A percentile compares a stretch with the other conserved stretches of the same genome.
Evolutionary conservation across 1,284 basidiomycete genomes (phyloP).

Genomic region (Apiotrichum domesticum): DNA sequence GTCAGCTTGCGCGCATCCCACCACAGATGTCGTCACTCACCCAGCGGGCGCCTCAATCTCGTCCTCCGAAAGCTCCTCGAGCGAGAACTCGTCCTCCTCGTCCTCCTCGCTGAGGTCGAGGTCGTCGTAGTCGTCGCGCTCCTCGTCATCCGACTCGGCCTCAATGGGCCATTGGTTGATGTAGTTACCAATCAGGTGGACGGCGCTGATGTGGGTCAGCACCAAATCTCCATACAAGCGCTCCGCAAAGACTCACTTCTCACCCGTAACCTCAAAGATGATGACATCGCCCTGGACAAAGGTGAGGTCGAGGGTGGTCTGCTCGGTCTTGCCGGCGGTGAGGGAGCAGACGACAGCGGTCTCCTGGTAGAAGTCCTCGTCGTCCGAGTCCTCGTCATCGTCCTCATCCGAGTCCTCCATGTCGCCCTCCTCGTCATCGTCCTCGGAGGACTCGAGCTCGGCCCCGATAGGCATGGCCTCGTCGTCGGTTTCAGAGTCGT

Average conservation of each 20-base stretch:
- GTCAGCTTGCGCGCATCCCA: not conserved
- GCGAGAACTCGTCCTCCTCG: constrained; percentile 51
- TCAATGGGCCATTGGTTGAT: constrained; percentile 53
- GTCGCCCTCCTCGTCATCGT: constrained; percentile 48
- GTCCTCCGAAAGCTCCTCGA: constrained; percentile 50
- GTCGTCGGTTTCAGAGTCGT: constrained; percentile 33
- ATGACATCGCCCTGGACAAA: constrained; percentile 67
- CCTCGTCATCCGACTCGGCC: constrained; percentile 16
- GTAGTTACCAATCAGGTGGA: constrained; percentile 88
- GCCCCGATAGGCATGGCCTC: constrained; percentile 49
- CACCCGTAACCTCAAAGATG: constrained; percentile 68
- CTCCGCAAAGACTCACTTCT: constrained; percentile 57
- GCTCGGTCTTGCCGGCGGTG: constrained; percentile 60
- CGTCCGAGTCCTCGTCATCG: constrained; percentile 35
- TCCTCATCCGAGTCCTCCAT: constrained; percentile 7
- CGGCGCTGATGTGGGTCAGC: constrained; percentile 53
- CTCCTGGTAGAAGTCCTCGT: constrained; percentile 44
- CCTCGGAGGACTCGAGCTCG: constrained; percentile 41
- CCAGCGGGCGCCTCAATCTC: constrained; percentile 38
- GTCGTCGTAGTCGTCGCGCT: constrained; percentile 53
- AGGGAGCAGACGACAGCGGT: constrained; percentile 51
- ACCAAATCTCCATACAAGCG: not conserved
- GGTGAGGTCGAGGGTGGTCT: constrained; percentile 66
- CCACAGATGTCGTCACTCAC: constrained; percentile 12
- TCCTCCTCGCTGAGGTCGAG: constrained; percentile 46